Conservation (phyloP, 1,284 basidiomycete genomes). For the Neonothopanus nambi region DNA sequence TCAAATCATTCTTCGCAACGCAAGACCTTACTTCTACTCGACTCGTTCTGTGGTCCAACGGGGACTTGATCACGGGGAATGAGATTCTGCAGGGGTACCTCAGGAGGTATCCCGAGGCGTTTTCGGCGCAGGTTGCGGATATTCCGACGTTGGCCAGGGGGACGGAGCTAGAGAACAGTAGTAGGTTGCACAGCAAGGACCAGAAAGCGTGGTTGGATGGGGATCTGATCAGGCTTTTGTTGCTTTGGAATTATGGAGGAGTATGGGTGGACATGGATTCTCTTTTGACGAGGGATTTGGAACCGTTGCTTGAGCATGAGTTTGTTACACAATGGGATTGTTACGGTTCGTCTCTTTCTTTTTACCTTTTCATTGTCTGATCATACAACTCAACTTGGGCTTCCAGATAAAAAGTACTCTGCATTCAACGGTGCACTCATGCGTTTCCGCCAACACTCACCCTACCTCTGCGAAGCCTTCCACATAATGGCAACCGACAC, state of each 20-base stretch:
- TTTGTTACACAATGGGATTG: conserved; percentile 98
- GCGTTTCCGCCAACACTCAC: conserved; percentile 85
- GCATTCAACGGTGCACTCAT: conserved; percentile 91
- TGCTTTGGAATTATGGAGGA: conserved; percentile 89
- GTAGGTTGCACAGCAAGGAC: conserved; percentile 63
- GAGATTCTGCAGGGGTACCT: conserved; percentile 64
- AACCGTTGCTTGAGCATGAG: conserved; percentile 85
- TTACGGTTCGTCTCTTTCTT: conserved; percentile 59
- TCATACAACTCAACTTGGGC: background rate
- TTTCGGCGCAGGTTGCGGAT: conserved; percentile 70
- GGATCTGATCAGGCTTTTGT: conserved; percentile 81
- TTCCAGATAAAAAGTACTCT: conserved; percentile 79
- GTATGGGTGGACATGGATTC: conserved; percentile 97
- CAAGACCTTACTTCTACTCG: conserved; percentile 68
- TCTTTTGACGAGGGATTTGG: conserved; percentile 80
- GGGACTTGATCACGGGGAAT: conserved; percentile 59
- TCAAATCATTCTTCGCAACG: conserved; percentile 89
- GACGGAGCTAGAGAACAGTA: conserved; percentile 71
- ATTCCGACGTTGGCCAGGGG: conserved; percentile 67
- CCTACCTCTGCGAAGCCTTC: conserved; percentile 94
- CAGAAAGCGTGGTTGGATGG: conserved; percentile 91
- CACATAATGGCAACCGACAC: conserved; percentile 80
- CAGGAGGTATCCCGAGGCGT: conserved; percentile 63
- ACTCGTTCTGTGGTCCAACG: conserved; percentile 88
- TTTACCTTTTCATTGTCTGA: background rate